These are phyloP conservation scores for Nicotiana undulata DNA, from an alignment of 257 asterid species.

Conservation along the genomic window DNA sequence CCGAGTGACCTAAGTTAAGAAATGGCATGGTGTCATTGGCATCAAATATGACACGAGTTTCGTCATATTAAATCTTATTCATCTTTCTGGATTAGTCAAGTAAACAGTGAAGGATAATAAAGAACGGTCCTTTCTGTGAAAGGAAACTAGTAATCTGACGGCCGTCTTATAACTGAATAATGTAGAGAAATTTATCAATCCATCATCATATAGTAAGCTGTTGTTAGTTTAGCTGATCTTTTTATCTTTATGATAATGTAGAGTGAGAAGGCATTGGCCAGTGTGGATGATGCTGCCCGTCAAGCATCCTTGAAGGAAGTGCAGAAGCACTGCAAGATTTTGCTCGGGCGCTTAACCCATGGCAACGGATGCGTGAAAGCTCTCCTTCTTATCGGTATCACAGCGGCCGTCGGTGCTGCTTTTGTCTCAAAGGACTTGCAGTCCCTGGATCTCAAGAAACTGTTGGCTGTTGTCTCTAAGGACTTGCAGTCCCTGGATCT, in stretches of 20 bases:
- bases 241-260: conserved; percentile 13
- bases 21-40: not conserved
- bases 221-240: not conserved
- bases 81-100: not conserved
- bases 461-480: conserved; percentile 8
- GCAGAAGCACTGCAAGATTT: conserved; percentile 47
- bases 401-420: conserved; percentile 47
- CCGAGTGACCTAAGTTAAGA: not conserved
- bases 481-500: conserved; percentile 20
- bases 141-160: not conserved
- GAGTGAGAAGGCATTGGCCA: conserved; percentile 59
- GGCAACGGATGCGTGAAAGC: conserved; percentile 46
- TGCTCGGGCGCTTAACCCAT: conserved; percentile 41
- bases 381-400: conserved; percentile 18
- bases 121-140: not conserved
- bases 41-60: not conserved
- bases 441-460: conserved; percentile 22
- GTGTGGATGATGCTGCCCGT: conserved; percentile 32
- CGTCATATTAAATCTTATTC: not conserved
- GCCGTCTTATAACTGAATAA: not conserved
- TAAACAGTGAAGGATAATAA: not conserved
- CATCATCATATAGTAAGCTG: not conserved
- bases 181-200: not conserved
- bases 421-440: conserved; percentile 14
- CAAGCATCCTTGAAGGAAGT: conserved; percentile 51